phyloP scores from a whole-genome alignment of 1,284 basidiomycete genomes.

The Coniferiporia sulphurascens region DNA sequence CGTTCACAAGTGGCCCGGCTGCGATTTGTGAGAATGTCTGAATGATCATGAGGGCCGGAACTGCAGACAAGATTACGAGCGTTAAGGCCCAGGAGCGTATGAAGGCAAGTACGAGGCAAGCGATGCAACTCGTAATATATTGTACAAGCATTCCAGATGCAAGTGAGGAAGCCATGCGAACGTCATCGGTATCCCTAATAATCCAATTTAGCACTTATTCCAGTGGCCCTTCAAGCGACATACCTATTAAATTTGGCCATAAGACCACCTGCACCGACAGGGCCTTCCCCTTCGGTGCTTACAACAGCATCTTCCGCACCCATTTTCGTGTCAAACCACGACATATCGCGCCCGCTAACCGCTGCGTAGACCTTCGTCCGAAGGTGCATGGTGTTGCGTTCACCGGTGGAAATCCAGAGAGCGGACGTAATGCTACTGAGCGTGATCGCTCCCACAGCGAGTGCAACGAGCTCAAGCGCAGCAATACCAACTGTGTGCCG shows the following conservation, averaged over 20 bases:
- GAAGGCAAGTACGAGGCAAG: constrained; percentile 82
- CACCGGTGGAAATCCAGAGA: constrained; percentile 87
- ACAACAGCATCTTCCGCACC: constrained; percentile 52
- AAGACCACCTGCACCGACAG: constrained; percentile 82
- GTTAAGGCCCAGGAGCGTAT: constrained; percentile 78
- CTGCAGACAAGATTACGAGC: constrained; percentile 85
- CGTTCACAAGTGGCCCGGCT: constrained; percentile 60
- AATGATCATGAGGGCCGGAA: constrained; percentile 78
- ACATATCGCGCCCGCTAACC: constrained; percentile 71
- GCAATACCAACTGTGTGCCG: constrained; percentile 55
- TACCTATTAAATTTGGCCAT: constrained; percentile 93
- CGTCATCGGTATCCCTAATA: constrained; percentile 88
- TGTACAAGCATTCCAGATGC: constrained; percentile 77
- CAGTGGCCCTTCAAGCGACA: constrained; percentile 26
- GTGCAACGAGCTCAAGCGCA: constrained; percentile 65
- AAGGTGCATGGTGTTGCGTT: constrained; percentile 70
- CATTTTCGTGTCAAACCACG: constrained; percentile 86
- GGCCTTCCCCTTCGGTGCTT: constrained; percentile 43
- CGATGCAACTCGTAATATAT: constrained; percentile 74
- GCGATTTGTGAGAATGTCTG: constrained; percentile 72
- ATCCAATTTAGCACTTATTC: constrained; percentile 6
- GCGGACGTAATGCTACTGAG: constrained; percentile 73
- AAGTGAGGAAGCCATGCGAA: constrained; percentile 79
- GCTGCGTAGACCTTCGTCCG: constrained; percentile 67
- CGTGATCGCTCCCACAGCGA: constrained; percentile 66